These are phyloP conservation scores for Phialophora verrucosa DNA, from an alignment of 2,329 filamentous ascomycete species.

Conservation along the genomic window DNA sequence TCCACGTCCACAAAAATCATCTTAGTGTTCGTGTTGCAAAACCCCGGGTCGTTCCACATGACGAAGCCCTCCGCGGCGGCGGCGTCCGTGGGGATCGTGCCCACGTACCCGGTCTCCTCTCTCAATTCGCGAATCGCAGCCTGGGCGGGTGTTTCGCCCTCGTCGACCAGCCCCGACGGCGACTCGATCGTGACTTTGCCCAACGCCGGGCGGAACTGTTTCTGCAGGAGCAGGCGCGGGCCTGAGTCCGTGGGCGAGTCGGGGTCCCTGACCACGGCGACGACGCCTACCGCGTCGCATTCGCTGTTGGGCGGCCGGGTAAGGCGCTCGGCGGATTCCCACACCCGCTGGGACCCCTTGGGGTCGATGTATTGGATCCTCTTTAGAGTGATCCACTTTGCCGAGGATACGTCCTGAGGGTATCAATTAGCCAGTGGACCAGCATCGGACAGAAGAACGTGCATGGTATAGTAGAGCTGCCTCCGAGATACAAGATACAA, in stretches of 20 bases:
- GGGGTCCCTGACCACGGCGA: constrained; percentile 59
- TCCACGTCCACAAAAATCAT: constrained; percentile 75
- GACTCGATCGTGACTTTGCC: constrained; percentile 65
- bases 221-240: constrained; percentile 54
- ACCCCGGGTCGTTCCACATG: constrained; percentile 51
- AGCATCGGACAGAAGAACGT: not conserved
- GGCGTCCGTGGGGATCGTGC: constrained; percentile 41
- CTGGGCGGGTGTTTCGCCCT: constrained; percentile 60
- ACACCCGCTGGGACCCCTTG: constrained; percentile 49
- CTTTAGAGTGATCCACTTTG: constrained; percentile 51
- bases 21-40: constrained; percentile 57
- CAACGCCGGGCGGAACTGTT: constrained; percentile 64
- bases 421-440: constrained; percentile 62
- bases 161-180: constrained; percentile 65
- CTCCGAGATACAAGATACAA: not conserved
- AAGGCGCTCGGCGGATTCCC: constrained; percentile 53
- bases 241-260: constrained; percentile 34
- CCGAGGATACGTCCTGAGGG: constrained; percentile 60
- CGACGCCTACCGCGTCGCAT: constrained; percentile 65
- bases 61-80: constrained; percentile 38
- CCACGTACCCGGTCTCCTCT: constrained; percentile 69
- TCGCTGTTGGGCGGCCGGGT: constrained; percentile 51
- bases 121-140: constrained; percentile 64
- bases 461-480: not conserved
- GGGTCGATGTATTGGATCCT: constrained; percentile 53